A percentile compares a stretch with the other conserved stretches of the same genome.
These are phyloP conservation scores for Linnemannia hyalina DNA, from an alignment of 192 early-diverging fungal genomes.

Conservation along the genomic window DNA sequence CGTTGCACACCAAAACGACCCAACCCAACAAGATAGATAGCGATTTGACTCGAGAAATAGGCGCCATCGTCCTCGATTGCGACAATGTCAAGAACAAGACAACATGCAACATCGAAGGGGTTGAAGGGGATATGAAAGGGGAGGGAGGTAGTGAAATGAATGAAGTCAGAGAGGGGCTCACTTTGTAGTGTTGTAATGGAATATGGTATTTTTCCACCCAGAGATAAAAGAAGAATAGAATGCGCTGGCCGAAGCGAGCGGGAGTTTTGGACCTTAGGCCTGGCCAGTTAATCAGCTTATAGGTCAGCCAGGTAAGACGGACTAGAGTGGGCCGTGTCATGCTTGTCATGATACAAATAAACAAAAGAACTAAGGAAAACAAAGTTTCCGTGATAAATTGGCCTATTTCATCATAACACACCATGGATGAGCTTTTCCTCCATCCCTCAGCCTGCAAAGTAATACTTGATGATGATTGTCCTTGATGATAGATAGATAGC, in stretches of 20 bases:
- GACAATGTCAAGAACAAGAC: not conserved
- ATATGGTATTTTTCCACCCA: not conserved
- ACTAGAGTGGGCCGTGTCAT: slow-evolving; percentile 1
- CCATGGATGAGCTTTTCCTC: not conserved
- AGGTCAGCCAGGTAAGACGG: not conserved
- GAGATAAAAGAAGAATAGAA: no score
- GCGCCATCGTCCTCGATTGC: not conserved
- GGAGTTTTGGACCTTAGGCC: slow-evolving; percentile 2
- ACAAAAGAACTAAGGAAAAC: no score
- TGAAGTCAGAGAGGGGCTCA: not conserved
- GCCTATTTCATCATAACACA: not conserved
- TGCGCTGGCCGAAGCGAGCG: not conserved
- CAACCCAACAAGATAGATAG: not conserved
- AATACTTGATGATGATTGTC: not conserved
- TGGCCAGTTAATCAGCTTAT: not conserved
- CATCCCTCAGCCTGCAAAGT: not conserved
- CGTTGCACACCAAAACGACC: not conserved
- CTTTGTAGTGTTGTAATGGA: no score
- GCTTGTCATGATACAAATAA: not conserved
- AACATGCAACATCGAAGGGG: not conserved
- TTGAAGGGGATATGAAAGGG: not conserved
- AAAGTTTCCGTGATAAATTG: not conserved
- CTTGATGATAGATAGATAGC: no score
- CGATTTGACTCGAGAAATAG: not conserved
- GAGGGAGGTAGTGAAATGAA: not conserved